A percentile compares a stretch with the other conserved stretches of the same genome.
These are phyloP conservation scores for Brassica incana DNA, from an alignment of 345 rosid species.

Conservation along the genomic window DNA sequence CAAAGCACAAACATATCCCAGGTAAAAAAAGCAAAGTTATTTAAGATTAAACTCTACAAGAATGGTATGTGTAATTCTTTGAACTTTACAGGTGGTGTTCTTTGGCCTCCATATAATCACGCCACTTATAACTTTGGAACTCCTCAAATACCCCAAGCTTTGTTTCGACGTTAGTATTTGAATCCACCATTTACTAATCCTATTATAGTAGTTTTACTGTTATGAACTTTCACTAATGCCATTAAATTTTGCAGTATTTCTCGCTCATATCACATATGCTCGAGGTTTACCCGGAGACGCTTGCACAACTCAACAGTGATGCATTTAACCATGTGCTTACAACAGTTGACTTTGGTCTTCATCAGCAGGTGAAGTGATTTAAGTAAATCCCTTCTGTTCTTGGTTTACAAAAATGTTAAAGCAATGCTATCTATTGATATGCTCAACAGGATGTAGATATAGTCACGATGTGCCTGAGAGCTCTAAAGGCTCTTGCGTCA, in stretches of 20 bases:
- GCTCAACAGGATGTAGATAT: constrained; percentile 70
- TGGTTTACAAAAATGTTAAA: constrained; percentile 8
- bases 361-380: constrained; percentile 69
- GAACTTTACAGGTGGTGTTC: constrained; percentile 76
- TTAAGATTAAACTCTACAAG: constrained; percentile 20
- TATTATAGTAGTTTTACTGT: constrained; percentile 8
- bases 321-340: constrained; percentile 79
- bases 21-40: constrained; percentile 47
- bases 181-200: constrained; percentile 18
- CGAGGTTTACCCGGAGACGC: constrained; percentile 95
- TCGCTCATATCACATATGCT: constrained; percentile 81
- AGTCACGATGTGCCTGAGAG: constrained; percentile 84
- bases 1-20: constrained; percentile 76
- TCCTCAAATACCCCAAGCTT: constrained; percentile 97
- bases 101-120: constrained; percentile 89
- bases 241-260: constrained; percentile 67
- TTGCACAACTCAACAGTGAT: constrained; percentile 66
- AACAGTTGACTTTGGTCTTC: constrained; percentile 91
- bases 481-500: constrained; percentile 86
- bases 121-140: constrained; percentile 84
- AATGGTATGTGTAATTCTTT: constrained; percentile 39
- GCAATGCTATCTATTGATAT: not conserved
- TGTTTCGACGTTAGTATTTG: constrained; percentile 81
- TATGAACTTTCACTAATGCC: constrained; percentile 1
- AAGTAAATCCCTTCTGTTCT: constrained; percentile 9